These are phyloP conservation scores for Russula compacta DNA, from an alignment of 768 basidiomycete species.

Conservation along the genomic window DNA sequence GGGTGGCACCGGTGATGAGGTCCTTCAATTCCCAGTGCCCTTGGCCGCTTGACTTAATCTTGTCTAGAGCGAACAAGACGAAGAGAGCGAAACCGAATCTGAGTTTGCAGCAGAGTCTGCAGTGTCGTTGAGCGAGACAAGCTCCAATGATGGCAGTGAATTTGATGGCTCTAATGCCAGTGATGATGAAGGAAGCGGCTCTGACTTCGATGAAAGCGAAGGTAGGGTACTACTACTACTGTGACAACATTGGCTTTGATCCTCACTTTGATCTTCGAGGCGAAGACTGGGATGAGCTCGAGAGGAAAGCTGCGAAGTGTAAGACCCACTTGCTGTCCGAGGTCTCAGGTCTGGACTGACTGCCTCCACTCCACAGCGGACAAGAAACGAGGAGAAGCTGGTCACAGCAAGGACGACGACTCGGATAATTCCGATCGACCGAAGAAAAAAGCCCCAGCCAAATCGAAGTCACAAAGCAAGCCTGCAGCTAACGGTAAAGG, in stretches of 20 bases:
- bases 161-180: constrained; percentile 45
- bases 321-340: constrained; percentile 31
- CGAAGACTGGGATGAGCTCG: constrained; percentile 95
- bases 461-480: constrained; percentile 22
- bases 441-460: constrained; percentile 31
- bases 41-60: background rate
- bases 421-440: constrained; percentile 35
- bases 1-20: constrained; percentile 54
- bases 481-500: constrained; percentile 24
- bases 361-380: constrained; percentile 29
- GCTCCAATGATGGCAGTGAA: constrained; percentile 37
- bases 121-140: constrained; percentile 31
- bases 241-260: constrained; percentile 3
- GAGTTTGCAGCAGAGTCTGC: constrained; percentile 39
- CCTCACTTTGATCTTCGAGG: constrained; percentile 32
- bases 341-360: background rate
- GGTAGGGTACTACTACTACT: constrained; percentile 27
- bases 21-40: background rate
- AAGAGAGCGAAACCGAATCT: constrained; percentile 60
- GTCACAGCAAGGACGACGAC: constrained; percentile 24
- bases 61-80: constrained; percentile 47
- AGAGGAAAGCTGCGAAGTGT: constrained; percentile 80
- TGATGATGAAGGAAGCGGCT: constrained; percentile 54
- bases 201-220: constrained; percentile 60
- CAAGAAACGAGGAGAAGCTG: constrained; percentile 33